Conservation (phyloP, 225 moss, liverwort and hornwort species). For the Neckera pumila region DNA sequence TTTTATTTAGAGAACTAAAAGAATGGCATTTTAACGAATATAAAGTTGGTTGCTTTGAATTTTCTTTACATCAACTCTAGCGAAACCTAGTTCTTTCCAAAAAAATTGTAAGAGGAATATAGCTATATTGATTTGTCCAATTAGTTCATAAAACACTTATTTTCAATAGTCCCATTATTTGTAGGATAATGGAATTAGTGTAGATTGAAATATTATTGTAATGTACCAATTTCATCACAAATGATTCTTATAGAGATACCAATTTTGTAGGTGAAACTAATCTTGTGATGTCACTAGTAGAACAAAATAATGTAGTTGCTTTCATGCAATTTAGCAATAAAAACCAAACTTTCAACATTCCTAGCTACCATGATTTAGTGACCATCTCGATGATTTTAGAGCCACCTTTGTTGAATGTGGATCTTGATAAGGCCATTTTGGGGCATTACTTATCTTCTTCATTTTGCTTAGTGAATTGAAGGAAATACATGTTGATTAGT, state of each 20-base stretch:
- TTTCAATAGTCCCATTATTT: neutral
- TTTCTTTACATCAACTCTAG: neutral
- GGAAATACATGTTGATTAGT: neutral
- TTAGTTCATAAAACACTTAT: neutral
- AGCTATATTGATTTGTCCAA: neutral
- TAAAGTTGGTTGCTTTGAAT: neutral
- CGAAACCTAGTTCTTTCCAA: neutral
- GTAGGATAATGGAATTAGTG: neutral
- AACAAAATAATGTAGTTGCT: neutral
- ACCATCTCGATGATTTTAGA: neutral
- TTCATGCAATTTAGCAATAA: neutral
- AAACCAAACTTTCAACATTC: neutral
- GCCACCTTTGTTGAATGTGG: neutral
- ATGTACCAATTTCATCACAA: neutral
- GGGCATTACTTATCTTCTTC: neutral
- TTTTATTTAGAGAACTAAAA: neutral
- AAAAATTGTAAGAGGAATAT: neutral
- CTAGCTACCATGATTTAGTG: neutral
- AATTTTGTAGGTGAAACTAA: neutral
- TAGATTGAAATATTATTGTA: neutral
- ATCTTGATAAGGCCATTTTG: rapidly evolving
- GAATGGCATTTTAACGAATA: neutral
- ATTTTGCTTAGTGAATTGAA: neutral
- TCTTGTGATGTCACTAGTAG: rapidly evolving
- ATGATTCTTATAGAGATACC: neutral